phyloP scores from a whole-genome alignment of 805 yeast genomes.

The Sungouiella thailandica region DNA sequence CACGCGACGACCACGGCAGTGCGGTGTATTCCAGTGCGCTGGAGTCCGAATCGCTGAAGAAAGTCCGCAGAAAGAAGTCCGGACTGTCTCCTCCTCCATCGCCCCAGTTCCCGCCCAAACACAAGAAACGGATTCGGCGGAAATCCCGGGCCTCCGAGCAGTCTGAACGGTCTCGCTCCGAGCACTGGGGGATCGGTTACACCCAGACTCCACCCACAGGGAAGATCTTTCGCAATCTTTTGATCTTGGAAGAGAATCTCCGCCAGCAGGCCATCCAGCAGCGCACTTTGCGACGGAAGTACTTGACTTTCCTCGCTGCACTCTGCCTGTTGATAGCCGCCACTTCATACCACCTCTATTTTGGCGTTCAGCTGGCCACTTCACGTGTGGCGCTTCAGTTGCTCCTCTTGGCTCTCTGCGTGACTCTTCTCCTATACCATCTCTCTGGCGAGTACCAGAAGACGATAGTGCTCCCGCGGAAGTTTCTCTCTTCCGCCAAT shows the following conservation, averaged over 20 bases:
- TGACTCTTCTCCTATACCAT: conserved; percentile 73
- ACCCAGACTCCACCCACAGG: conserved; percentile 47
- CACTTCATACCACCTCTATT: conserved; percentile 34
- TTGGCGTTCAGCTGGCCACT: conserved; percentile 18
- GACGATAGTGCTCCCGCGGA: conserved; percentile 76
- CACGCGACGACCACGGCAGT: conserved; percentile 2
- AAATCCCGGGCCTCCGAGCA: conserved; percentile 12
- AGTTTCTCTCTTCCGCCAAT: conserved; percentile 76
- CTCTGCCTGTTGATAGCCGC: conserved; percentile 38
- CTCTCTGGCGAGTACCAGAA: conserved; percentile 86
- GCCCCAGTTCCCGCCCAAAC: conserved; percentile 2
- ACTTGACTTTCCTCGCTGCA: conserved; percentile 46
- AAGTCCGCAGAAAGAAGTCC: conserved; percentile 5
- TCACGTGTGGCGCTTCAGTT: conserved; percentile 45
- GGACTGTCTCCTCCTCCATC: conserved; percentile 4
- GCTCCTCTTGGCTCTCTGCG: conserved; percentile 52
- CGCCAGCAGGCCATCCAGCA: conserved; percentile 78
- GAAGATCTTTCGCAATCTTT: conserved; percentile 72
- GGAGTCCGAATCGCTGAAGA: conserved; percentile 15
- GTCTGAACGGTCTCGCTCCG: conserved; percentile 12
- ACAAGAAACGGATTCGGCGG: conserved; percentile 9
- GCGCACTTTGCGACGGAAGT: conserved; percentile 57
- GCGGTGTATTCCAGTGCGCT: conserved; percentile 16
- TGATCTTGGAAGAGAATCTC: conserved; percentile 81
- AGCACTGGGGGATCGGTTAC: conserved; percentile 12